Evolutionary conservation across 352 stramenopile genomes (phyloP), one percentile per base, ranked within the genome.

Genomic region (Globisporangium paddicum): DNA sequence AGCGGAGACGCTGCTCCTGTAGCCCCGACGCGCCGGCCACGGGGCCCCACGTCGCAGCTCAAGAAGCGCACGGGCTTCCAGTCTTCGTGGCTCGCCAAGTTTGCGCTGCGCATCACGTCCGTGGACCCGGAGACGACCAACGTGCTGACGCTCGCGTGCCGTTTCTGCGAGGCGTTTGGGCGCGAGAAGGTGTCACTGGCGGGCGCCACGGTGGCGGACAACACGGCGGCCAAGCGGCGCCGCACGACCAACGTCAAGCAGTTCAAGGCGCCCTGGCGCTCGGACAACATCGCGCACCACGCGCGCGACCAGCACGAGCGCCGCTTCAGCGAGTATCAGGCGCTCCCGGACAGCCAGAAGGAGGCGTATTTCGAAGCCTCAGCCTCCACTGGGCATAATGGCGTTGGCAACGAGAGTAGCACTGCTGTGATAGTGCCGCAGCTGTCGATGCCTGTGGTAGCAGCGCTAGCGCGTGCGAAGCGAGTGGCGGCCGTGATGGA

Each of bases 181-280:
- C 60, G 60, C 11, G 60, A 66, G 23, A 66, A 66, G n/a, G 42
- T 61, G 35, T 21, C 35, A 37, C 11, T 47, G 2, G 30, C 40
- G 28, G 28, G 3, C 28, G 28, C 28, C n/a, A n/a, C n/a, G n/a
- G n/a, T n/a, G 1, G 49, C 45, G 18, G 30, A 64, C 40, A 40
- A 30, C 41, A 40, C 30, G 10, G 40, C 34, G 38, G 19, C 49
- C 28, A 66, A 66, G 52, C 51, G 60, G 44, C 44, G 52, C 5
- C 51, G 41, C 34, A 57, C 60, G 3, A 44, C 51, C 32, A 60
- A 57, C 25, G 26, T 66, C n/a, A 66, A 66, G 52, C 46, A 52
- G 14, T 66, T 66, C 19, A 64, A 64, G 50, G 30, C 60, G 46
- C 51, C 60, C n/a, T 66, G 51, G 51, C 60, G 60, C 18, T 60